Evolutionary conservation across 2,329 filamentous ascomycete genomes (phyloP), one percentile per base, ranked within the genome.

Genomic region (Pseudocercospora cruenta): DNA sequence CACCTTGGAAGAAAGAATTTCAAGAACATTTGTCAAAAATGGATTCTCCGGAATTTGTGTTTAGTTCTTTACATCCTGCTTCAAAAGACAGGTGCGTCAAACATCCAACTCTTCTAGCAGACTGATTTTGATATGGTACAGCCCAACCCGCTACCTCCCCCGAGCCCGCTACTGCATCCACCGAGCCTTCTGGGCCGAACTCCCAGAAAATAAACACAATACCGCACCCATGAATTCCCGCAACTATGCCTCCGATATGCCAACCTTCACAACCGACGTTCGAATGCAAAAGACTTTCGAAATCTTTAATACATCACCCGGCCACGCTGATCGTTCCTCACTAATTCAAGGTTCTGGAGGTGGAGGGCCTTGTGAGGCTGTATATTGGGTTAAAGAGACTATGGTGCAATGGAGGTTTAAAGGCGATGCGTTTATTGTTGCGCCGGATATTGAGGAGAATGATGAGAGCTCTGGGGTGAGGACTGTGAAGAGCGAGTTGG

Each of bases 201-300:
- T 96, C 0, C 89, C 90, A 3, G 83, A 83, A 60, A 92, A 94
- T 79, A 86, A 88, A 51, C 88, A 89, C 78, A 94, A 95, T 78
- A 81, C 87, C 36, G 90, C 92, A 2, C 84, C 88, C 69, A 83
- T 84, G 68, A 97, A 97, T 78, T 89, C 91, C 4, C 71, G 80
- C 6, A 80, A 87, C 0, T 97, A 87, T 76, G 89, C 91, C 74
- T 92, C 88, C 72, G 93, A 98, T 70, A 82, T 94, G 72, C 86
- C 91, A 2, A 90, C 91, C 0, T 90, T 97, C 74, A 97, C 94
- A 0, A 97, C 93, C 0, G 95, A 98, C 78, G 87, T 87, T 8
- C 87, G 94, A 54, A 97, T 96, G 92, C 86, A 89, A 66, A 98
- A 98, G 82, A 83, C 91, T 0, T 82, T 83, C 2, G 90, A 97